A percentile compares a stretch with the other conserved stretches of the same genome.
These are phyloP conservation scores for Aspergillus ruber DNA, from an alignment of 2,329 filamentous ascomycete species.

Conservation along the genomic window DNA sequence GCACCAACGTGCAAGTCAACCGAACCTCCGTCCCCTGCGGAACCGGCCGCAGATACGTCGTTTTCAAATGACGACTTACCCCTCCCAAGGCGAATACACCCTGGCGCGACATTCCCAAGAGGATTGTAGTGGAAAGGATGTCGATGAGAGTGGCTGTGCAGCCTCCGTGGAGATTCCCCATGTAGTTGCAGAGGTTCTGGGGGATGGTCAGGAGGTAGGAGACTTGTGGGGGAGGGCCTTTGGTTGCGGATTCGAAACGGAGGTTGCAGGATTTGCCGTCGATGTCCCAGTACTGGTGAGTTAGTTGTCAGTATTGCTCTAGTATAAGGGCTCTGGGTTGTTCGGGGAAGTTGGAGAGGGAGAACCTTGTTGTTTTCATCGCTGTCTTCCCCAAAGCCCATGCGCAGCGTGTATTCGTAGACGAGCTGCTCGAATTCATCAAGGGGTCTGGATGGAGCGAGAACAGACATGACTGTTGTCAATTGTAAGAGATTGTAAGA, in stretches of 20 bases:
- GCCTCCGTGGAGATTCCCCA: constrained; percentile 90
- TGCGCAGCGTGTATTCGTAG: constrained; percentile 19
- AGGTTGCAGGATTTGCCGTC: constrained; percentile 23
- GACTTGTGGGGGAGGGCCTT: constrained; percentile 27
- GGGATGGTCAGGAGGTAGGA: constrained; percentile 56
- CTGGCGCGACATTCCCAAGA: constrained; percentile 51
- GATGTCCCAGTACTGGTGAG: constrained; percentile 25
- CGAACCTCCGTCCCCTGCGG: constrained; percentile 47
- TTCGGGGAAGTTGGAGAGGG: not conserved
- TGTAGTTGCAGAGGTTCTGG: constrained; percentile 78
- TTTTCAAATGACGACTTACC: constrained; percentile 59
- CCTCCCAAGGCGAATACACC: constrained; percentile 59
- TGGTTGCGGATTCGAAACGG: constrained; percentile 33
- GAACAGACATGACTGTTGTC: constrained; percentile 12
- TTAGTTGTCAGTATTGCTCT: not conserved
- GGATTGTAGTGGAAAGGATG: constrained; percentile 54
- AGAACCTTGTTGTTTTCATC: constrained; percentile 10
- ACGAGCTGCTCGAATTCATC: constrained; percentile 27
- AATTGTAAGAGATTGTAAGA: not conserved
- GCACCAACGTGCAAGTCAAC: constrained; percentile 53
- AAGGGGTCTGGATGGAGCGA: constrained; percentile 18
- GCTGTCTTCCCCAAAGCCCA: constrained; percentile 10
- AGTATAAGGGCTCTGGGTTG: not conserved
- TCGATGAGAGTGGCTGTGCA: constrained; percentile 64
- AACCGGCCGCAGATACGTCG: constrained; percentile 61